Evolutionary conservation across 768 basidiomycete genomes (phyloP).

Genomic region (Gelatoporia subvermispora): DNA sequence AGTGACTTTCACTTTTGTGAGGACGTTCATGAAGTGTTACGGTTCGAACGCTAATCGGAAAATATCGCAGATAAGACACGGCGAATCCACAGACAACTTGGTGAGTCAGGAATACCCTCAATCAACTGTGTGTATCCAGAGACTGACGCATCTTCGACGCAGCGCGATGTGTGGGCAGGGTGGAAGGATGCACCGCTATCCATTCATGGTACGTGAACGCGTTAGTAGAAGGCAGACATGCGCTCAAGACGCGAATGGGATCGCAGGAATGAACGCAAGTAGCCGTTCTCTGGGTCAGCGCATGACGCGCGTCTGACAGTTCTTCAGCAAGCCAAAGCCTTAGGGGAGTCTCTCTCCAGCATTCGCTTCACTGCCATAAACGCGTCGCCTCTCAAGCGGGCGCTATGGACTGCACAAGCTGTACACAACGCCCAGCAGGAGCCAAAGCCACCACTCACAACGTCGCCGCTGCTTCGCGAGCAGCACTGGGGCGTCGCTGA

Average conservation of each 20-base stretch:
- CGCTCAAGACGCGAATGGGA: not conserved
- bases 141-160: not conserved
- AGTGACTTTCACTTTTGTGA: conserved; percentile 25
- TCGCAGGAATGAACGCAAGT: conserved; percentile 48
- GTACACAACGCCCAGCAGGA: conserved; percentile 44
- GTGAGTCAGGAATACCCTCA: conserved; percentile 31
- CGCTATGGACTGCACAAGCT: conserved; percentile 54
- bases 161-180: conserved; percentile 65
- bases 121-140: too few relatives aligned
- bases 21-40: not conserved
- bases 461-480: conserved; percentile 55
- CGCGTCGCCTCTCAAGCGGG: conserved; percentile 64
- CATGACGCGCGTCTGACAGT: not conserved
- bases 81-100: conserved; percentile 72
- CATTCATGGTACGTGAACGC: conserved; percentile 54
- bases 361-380: conserved; percentile 52
- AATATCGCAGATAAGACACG: conserved; percentile 58
- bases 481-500: conserved; percentile 70
- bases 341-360: conserved; percentile 47
- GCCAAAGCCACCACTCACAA: conserved; percentile 41
- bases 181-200: conserved; percentile 70
- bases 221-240: not conserved
- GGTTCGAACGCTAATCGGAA: not conserved
- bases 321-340: conserved; percentile 32
- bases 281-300: not conserved